A percentile compares a stretch with the other conserved stretches of the same genome.
These are phyloP conservation scores for Coemansia sp. DNA, from an alignment of 192 early-diverging fungal genomes.

Conservation along the genomic window DNA sequence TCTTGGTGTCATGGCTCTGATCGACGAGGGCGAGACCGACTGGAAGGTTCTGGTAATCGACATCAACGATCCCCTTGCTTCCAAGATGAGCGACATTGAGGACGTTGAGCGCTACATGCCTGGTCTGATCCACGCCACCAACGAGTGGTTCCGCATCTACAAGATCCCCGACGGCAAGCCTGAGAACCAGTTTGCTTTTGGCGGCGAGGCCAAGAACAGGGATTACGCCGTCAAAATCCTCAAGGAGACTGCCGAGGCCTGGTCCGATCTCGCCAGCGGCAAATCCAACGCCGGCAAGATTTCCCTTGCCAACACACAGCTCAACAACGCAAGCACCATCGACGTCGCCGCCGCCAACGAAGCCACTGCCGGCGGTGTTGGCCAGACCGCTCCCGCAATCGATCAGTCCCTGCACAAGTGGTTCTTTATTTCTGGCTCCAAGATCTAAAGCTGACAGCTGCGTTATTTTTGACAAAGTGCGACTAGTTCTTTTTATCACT, in stretches of 20 bases:
- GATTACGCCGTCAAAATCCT: conserved; percentile 87
- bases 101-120: conserved; percentile 98
- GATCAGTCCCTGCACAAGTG: conserved; percentile 86
- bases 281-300: conserved; percentile 76
- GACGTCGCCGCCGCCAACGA: conserved; percentile 58
- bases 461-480: not conserved
- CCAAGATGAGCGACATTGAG: conserved; percentile 98
- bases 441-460: conserved; percentile 43
- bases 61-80: conserved; percentile 93
- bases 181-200: conserved; percentile 99
- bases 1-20: conserved; percentile 96
- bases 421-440: conserved; percentile 92
- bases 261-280: conserved; percentile 79
- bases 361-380: conserved; percentile 59
- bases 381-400: conserved; percentile 23
- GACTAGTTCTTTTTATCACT: not conserved
- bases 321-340: conserved; percentile 73
- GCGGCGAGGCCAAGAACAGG: conserved; percentile 80
- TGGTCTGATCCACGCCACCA: conserved; percentile 92
- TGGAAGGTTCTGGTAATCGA: conserved; percentile 99
- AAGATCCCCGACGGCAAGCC: conserved; percentile 99
- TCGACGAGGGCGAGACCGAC: conserved; percentile 99
- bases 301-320: conserved; percentile 65
- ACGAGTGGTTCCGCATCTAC: conserved; percentile 99
- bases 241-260: conserved; percentile 92